These are phyloP conservation scores for Phytophthora pluvialis DNA, from an alignment of 352 stramenopile genomes.

Conservation along the genomic window DNA sequence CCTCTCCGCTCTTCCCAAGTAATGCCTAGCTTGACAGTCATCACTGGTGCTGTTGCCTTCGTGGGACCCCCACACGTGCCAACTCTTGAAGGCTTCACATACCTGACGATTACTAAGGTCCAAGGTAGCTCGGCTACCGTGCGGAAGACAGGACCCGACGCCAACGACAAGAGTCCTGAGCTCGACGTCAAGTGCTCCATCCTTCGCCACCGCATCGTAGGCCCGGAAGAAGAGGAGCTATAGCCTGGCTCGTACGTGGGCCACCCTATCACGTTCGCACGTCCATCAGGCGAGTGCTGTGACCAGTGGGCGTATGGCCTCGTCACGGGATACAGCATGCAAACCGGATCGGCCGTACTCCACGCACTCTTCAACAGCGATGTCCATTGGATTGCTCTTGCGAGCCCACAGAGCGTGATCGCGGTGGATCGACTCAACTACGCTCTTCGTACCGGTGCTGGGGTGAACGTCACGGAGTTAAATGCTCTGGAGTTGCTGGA, in stretches of 20 bases:
- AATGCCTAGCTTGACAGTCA: background rate
- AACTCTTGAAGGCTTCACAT: background rate
- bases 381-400: background rate
- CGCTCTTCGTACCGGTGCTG: background rate
- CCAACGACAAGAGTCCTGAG: background rate
- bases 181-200: background rate
- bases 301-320: slow-evolving; percentile 2
- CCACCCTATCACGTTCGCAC: background rate
- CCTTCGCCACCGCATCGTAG: background rate
- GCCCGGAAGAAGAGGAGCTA: background rate
- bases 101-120: background rate
- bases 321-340: slow-evolving; percentile 2
- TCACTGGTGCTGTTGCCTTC: background rate
- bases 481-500: background rate
- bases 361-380: too few species aligned
- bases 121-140: background rate
- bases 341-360: too few species aligned
- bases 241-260: background rate
- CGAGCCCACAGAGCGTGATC: background rate
- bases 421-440: slow-evolving; percentile 1
- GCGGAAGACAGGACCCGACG: background rate
- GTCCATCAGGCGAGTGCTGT: background rate
- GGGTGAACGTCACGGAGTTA: background rate
- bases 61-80: background rate
- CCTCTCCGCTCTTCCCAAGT: too few species aligned